phyloP scores from a whole-genome alignment of 1,284 basidiomycete species.

The Malassezia dermatis region DNA sequence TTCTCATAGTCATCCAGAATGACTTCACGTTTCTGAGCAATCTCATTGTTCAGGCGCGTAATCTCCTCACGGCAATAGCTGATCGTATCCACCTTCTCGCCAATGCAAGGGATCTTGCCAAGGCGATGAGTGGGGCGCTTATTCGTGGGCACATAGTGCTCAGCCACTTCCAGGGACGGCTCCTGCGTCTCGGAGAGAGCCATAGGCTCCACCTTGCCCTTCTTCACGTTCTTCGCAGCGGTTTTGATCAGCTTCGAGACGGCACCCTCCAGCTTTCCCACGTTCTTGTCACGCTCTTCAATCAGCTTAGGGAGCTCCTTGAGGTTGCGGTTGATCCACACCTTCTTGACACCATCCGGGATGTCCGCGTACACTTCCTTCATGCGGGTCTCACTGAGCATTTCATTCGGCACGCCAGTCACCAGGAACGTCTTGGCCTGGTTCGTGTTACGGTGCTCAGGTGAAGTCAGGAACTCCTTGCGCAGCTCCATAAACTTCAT shows the following conservation, averaged over 20 bases:
- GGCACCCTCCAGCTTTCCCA: constrained; percentile 69
- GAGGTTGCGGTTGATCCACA: constrained; percentile 79
- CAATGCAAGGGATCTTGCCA: constrained; percentile 55
- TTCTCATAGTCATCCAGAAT: constrained; percentile 54
- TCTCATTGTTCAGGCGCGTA: constrained; percentile 52
- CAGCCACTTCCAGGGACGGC: constrained; percentile 26
- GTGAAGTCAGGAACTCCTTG: constrained; percentile 70
- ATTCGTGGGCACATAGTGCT: constrained; percentile 40
- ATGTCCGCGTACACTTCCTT: constrained; percentile 61
- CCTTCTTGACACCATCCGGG: constrained; percentile 70
- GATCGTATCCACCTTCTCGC: constrained; percentile 69
- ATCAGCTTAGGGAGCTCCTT: constrained; percentile 73
- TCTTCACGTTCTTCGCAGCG: constrained; percentile 57
- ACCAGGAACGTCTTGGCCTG: constrained; percentile 81
- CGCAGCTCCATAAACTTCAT: constrained; percentile 66
- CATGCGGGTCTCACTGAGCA: constrained; percentile 60
- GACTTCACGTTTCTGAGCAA: constrained; percentile 56
- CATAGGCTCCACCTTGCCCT: constrained; percentile 38
- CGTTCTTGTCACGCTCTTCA: constrained; percentile 65
- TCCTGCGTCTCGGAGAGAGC: constrained; percentile 16
- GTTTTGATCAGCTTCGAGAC: constrained; percentile 66
- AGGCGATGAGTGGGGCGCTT: constrained; percentile 68
- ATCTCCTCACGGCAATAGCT: constrained; percentile 67
- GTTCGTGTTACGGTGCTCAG: constrained; percentile 60
- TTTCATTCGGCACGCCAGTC: constrained; percentile 73